These are phyloP conservation scores for Pseudevernia furfuracea DNA, from an alignment of 495 filamentous ascomycete genomes.

Conservation along the genomic window DNA sequence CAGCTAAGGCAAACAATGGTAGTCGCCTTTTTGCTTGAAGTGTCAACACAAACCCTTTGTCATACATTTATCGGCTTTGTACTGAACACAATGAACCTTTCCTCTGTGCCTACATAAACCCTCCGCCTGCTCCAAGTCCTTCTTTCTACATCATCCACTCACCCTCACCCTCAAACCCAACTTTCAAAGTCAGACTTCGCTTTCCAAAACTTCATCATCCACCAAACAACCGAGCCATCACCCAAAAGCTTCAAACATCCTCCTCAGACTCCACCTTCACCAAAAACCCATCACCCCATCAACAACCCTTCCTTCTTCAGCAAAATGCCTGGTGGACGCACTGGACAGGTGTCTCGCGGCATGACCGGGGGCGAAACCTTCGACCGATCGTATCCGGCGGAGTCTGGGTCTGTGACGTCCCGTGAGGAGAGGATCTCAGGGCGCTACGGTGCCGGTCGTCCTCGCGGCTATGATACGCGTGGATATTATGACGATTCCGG, in stretches of 20 bases:
- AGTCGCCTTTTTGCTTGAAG: neutral
- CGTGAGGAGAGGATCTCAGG: no score
- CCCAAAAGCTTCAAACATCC: no score
- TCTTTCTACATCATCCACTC: neutral
- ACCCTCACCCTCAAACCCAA: neutral
- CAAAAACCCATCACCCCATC: no score
- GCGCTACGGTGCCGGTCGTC: no score
- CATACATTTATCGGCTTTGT: neutral
- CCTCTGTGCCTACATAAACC: neutral
- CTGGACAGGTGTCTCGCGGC: neutral
- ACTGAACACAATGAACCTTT: neutral
- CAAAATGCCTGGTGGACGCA: no score
- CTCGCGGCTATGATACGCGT: no score
- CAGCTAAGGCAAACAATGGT: neutral
- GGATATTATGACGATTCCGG: neutral
- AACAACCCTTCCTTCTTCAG: no score
- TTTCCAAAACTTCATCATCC: neutral
- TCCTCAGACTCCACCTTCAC: no score
- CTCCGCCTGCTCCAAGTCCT: neutral
- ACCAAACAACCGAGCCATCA: neutral
- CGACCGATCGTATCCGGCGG: neutral
- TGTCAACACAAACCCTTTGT: neutral
- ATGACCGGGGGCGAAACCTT: neutral
- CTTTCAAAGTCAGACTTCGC: neutral
- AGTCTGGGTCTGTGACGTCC: neutral